These are phyloP conservation scores for Gloeostereum incarnatum DNA, from an alignment of 768 basidiomycete genomes.

Conservation along the genomic window DNA sequence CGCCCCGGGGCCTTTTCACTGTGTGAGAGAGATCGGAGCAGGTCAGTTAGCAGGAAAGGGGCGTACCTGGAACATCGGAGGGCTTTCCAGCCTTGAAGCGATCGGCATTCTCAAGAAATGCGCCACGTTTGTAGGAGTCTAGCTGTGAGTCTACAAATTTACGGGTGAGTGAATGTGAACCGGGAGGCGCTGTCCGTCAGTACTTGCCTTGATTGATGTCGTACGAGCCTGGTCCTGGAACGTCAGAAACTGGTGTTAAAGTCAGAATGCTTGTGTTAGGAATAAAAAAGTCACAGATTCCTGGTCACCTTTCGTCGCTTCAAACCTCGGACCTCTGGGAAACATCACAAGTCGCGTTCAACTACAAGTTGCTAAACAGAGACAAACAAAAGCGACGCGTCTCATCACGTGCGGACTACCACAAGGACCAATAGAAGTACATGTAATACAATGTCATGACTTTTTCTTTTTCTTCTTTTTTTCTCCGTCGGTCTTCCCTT, in stretches of 20 bases:
- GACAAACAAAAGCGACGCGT: conserved; percentile 2
- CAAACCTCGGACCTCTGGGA: too few relatives aligned
- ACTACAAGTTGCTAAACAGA: too few relatives aligned
- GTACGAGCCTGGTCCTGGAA: conserved; percentile 45
- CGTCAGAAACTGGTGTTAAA: conserved; percentile 42
- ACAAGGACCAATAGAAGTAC: too few relatives aligned
- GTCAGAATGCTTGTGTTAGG: too few relatives aligned
- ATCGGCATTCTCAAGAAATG: conserved; percentile 47
- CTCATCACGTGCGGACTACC: background rate
- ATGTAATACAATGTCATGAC: too few relatives aligned
- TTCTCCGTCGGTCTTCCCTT: too few relatives aligned
- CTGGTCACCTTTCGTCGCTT: too few relatives aligned
- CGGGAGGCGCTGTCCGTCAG: background rate
- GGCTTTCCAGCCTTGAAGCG: conserved; percentile 37
- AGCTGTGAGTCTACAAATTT: conserved; percentile 26
- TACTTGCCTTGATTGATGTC: conserved; percentile 27
- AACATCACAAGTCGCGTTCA: too few relatives aligned
- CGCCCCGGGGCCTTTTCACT: conserved; percentile 22
- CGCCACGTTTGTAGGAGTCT: conserved; percentile 48
- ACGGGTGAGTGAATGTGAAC: conserved; percentile 1
- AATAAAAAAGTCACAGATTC: too few relatives aligned
- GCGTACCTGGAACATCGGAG: conserved; percentile 31
- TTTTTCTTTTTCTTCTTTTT: conserved; percentile 13
- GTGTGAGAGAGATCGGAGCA: background rate
- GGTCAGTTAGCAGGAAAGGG: background rate